Conservation (phyloP, 1,284 basidiomycete genomes). For the Sporisorium sorghi region DNA sequence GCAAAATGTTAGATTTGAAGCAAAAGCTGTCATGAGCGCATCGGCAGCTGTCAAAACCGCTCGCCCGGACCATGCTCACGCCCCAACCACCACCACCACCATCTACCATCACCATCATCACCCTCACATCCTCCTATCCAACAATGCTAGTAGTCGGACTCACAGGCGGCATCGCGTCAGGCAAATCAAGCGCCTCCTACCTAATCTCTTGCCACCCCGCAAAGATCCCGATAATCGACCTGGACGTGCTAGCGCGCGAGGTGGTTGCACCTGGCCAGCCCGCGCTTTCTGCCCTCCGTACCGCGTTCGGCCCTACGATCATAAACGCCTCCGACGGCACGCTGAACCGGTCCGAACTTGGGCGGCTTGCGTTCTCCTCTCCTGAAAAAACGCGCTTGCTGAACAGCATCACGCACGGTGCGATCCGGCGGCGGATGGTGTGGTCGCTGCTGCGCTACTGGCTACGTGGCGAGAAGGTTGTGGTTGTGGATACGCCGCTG, state of each 20-base stretch:
- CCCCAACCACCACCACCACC: no score
- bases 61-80: no score
- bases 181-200: constrained; percentile 83
- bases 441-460: constrained; percentile 79
- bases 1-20: neutral
- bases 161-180: constrained; percentile 95
- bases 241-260: constrained; percentile 87
- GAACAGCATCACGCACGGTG: constrained; percentile 90
- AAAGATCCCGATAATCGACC: constrained; percentile 85
- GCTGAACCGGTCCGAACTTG: constrained; percentile 85
- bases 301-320: constrained; percentile 79
- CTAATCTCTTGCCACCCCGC: constrained; percentile 75
- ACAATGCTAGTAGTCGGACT: constrained; percentile 80
- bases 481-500: constrained; percentile 91
- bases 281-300: constrained; percentile 78
- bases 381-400: constrained; percentile 78
- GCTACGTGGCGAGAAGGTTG: constrained; percentile 81
- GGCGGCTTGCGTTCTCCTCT: constrained; percentile 80
- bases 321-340: constrained; percentile 77
- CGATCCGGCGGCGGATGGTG: constrained; percentile 82
- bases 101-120: neutral
- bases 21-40: neutral
- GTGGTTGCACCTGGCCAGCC: constrained; percentile 87
- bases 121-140: neutral
- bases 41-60: constrained; percentile 2